Base-by-base conservation (phyloP, 305 asterid genomes). In the Fraxinus velutina region DNA sequence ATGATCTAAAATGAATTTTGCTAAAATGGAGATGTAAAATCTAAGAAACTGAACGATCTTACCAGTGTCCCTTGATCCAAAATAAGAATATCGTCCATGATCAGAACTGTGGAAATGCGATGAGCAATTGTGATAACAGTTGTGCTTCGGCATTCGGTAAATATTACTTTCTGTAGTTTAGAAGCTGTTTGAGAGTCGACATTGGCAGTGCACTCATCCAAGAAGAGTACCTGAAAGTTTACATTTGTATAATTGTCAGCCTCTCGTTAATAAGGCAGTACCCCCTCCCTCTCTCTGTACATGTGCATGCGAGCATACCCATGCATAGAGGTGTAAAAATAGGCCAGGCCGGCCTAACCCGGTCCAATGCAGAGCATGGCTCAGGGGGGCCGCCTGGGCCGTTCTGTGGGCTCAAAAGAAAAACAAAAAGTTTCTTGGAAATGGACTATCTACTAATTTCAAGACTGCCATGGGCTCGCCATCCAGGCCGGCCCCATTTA, bases 131-230 rank as follows among this genome's bases (percentile, higher is more conserved):
- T 94, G 81, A 95, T 83, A 64, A 89, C 87, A 5, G 98, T 94
- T 39, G 85, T 82, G 85, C 88, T 87, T 73, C 77, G 85, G 84
- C 97, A 88, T 82, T 92, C 97, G n/a, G 86, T 87, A 29, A 88
- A 80, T 68, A 95, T 89, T 5, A 91, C 91, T 68, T 84, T 88
- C 90, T 92, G 97, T 77, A 95, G 96, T 86, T 85, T 95, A 13
- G 94, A 86, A 80, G 97, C 92, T 70, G 99, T 95, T 85, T 89
- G 98, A 72, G 91, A 89, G 62, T 95, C 98, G 78, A 95, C 89
- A 68, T 89, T 94, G 12, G 98, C 98, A 0, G 97, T 95, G 87
- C 99, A 95, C 80, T 95, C 99, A n/a, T 95, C 99, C 89, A 95
- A 88, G 86, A 97, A 94, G 5, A 95, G 91, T 17, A 95, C 91